Evolutionary conservation across 2,329 filamentous ascomycete species (phyloP).

Genomic region (Aureobasidium sp.): DNA sequence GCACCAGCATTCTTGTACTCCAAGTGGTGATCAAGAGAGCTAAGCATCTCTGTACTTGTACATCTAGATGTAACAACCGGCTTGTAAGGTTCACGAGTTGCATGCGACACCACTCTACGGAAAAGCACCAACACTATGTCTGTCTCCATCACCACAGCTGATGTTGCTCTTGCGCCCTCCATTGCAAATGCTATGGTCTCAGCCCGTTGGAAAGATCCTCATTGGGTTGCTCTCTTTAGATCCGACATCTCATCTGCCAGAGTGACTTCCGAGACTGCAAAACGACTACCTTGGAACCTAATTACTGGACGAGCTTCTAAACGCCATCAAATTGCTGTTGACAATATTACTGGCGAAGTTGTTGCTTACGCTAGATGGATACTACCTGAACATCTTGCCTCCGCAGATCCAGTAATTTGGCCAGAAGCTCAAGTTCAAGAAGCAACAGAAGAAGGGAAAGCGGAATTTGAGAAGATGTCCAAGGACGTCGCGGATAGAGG

Average conservation of each 20-base stretch:
- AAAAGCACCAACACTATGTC: not conserved
- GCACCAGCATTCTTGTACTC: not conserved
- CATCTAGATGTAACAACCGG: too few species aligned
- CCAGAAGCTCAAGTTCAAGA: not conserved
- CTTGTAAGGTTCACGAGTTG: not conserved
- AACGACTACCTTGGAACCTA: not conserved
- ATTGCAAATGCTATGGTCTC: not conserved
- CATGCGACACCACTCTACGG: not conserved
- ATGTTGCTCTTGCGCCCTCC: not conserved
- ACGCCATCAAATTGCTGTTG: not conserved
- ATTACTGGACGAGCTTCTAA: not conserved
- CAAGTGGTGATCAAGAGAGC: too few species aligned
- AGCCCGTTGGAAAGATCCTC: not conserved
- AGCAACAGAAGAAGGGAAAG: not conserved
- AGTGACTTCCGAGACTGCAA: not conserved
- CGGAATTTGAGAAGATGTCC: not conserved
- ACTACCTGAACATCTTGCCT: not conserved
- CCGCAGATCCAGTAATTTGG: not conserved
- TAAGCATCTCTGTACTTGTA: too few species aligned
- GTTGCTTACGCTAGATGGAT: not conserved
- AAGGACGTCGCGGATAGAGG: not conserved
- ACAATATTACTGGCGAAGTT: not conserved
- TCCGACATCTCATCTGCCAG: not conserved
- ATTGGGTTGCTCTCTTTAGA: not conserved
- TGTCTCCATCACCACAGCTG: not conserved